These are phyloP conservation scores for Purpureocillium takamizusanense DNA, from an alignment of 2,329 filamentous ascomycete species.

Conservation along the genomic window DNA sequence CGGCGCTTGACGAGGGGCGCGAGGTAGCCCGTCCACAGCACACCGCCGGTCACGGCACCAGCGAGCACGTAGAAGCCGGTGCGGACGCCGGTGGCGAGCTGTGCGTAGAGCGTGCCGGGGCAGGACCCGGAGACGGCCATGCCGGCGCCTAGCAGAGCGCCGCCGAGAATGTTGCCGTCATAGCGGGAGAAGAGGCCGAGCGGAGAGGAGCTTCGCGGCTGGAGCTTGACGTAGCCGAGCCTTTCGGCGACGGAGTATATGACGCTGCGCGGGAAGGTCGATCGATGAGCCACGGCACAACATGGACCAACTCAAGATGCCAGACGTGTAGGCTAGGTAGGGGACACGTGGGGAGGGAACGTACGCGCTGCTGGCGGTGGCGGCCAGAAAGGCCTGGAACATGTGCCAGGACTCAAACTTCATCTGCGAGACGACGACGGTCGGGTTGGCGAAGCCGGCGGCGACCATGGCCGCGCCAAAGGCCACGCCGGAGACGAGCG, in stretches of 20 bases:
- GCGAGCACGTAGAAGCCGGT: constrained; percentile 42
- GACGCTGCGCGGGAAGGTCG: constrained; percentile 21
- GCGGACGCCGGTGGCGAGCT: constrained; percentile 43
- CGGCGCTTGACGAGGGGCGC: constrained; percentile 21
- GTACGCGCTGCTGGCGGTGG: constrained; percentile 53
- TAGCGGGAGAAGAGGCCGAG: constrained; percentile 44
- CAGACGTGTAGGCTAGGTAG: too few relatives aligned
- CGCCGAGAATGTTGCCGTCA: constrained; percentile 59
- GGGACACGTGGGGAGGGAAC: too few relatives aligned
- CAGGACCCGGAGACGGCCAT: constrained; percentile 59
- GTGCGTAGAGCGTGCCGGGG: constrained; percentile 55
- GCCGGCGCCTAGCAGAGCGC: constrained; percentile 51
- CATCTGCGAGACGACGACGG: constrained; percentile 53
- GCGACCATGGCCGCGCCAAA: constrained; percentile 55
- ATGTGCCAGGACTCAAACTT: constrained; percentile 54
- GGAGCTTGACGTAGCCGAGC: constrained; percentile 30
- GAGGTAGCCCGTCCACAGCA: constrained; percentile 39
- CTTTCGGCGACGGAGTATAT: constrained; percentile 36
- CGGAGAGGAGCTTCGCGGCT: constrained; percentile 40
- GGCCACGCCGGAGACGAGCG: constrained; percentile 39
- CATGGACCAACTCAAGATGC: too few relatives aligned
- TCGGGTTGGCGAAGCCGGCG: constrained; percentile 51
- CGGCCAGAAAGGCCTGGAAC: constrained; percentile 55
- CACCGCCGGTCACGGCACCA: constrained; percentile 47
- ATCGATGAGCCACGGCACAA: not conserved